phyloP scores from a whole-genome alignment of 176 grass and related monocot genomes.

The Aegilops tauschii region DNA sequence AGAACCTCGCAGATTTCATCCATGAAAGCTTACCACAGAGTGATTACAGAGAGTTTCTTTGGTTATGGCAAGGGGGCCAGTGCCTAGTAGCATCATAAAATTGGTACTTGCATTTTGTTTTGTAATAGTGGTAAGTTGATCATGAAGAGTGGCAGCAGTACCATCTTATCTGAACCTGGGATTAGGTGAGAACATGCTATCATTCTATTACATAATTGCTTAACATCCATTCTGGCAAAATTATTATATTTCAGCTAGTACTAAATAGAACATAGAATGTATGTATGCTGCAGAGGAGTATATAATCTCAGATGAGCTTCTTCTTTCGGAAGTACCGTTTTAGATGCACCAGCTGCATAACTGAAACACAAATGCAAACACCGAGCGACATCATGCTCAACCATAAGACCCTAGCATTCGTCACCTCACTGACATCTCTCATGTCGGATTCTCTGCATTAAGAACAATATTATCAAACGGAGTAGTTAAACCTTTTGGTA shows the following conservation, averaged over 20 bases:
- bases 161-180: slow-evolving; percentile 13
- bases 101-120: slow-evolving; percentile 12
- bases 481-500: neutral
- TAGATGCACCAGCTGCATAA: slow-evolving; percentile 57
- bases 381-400: slow-evolving; percentile 57
- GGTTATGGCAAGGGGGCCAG: slow-evolving; percentile 41
- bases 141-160: slow-evolving; percentile 15
- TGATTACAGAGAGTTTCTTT: slow-evolving; percentile 84
- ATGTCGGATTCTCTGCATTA: slow-evolving; percentile 63
- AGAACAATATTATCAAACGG: neutral
- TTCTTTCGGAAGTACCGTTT: slow-evolving; percentile 75
- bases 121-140: slow-evolving; percentile 26
- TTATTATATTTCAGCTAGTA: neutral
- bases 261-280: slow-evolving; percentile 10
- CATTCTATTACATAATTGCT: slow-evolving; percentile 26
- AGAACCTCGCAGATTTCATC: slow-evolving; percentile 68
- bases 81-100: slow-evolving; percentile 20
- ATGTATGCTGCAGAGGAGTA: slow-evolving; percentile 3
- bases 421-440: slow-evolving; percentile 59
- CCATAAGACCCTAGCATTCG: slow-evolving; percentile 63
- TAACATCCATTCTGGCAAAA: neutral
- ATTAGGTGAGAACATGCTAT: slow-evolving; percentile 5
- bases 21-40: slow-evolving; percentile 49
- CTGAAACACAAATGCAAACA: slow-evolving; percentile 61
- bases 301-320: slow-evolving; percentile 58